These are phyloP conservation scores for Remersonia thermophila DNA, from an alignment of 2,329 filamentous ascomycete genomes.

Conservation along the genomic window DNA sequence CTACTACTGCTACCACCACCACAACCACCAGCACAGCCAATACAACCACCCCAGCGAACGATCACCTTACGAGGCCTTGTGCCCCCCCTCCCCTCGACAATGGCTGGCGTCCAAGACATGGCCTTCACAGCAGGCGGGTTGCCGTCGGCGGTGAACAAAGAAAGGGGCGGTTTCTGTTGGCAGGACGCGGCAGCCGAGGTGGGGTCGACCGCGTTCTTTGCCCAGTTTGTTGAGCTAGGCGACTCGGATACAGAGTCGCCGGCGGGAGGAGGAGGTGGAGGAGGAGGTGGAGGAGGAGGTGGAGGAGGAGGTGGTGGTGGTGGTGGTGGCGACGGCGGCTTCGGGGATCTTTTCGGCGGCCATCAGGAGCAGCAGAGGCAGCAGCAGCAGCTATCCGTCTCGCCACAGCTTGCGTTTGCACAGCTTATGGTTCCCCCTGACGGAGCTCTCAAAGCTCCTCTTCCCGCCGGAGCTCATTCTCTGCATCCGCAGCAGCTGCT, in stretches of 20 bases:
- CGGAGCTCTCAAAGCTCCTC: neutral
- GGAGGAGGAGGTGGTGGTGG: neutral
- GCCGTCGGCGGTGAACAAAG: constrained; percentile 17
- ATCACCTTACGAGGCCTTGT: no score
- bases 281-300: neutral
- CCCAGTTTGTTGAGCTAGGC: constrained; percentile 17
- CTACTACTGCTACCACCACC: no score
- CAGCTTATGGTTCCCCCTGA: neutral
- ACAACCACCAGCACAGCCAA: no score
- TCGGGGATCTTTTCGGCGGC: constrained; percentile 9
- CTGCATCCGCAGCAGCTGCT: neutral
- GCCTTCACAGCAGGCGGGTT: constrained; percentile 11
- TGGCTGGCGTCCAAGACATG: constrained; percentile 15
- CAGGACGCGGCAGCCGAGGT: constrained; percentile 10
- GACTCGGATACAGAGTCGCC: constrained; percentile 11
- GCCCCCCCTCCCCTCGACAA: constrained; percentile 6
- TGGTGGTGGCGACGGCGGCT: constrained; percentile 3
- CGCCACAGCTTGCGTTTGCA: constrained; percentile 12
- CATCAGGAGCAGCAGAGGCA: neutral
- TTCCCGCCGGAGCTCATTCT: neutral
- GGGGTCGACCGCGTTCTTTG: constrained; percentile 17
- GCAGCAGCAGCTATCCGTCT: constrained; percentile 2
- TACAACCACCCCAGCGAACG: no score
- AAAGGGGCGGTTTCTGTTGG: constrained; percentile 12
- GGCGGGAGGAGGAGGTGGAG: constrained; percentile 1